Evolutionary conservation across 805 yeast genomes (phyloP).

Genomic region (Candida corydali): DNA sequence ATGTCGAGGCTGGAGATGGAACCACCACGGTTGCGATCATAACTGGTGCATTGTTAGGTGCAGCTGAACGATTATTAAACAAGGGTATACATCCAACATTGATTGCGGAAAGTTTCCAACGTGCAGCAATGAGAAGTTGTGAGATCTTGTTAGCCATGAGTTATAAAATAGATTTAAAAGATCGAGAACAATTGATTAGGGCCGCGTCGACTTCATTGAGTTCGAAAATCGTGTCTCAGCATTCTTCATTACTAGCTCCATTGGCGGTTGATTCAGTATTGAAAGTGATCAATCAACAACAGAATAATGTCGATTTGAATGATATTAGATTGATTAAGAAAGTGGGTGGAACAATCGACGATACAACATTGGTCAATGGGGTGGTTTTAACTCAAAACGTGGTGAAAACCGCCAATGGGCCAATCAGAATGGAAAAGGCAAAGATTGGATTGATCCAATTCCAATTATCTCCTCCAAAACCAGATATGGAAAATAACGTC

Average conservation of each 20-base stretch:
- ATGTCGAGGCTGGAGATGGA: slow-evolving; percentile 99
- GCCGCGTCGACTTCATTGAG: slow-evolving; percentile 94
- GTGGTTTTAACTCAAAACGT: slow-evolving; percentile 90
- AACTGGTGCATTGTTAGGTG: slow-evolving; percentile 91
- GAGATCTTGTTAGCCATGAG: slow-evolving; percentile 84
- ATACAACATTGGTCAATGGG: slow-evolving; percentile 89
- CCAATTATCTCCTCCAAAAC: slow-evolving; percentile 95
- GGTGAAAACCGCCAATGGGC: slow-evolving; percentile 90
- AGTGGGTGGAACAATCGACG: slow-evolving; percentile 97
- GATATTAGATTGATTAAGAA: slow-evolving; percentile 89
- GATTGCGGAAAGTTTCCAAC: slow-evolving; percentile 88
- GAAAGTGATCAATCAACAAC: slow-evolving; percentile 59
- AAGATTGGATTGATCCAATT: slow-evolving; percentile 85
- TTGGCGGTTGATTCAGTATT: slow-evolving; percentile 91
- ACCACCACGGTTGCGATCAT: slow-evolving; percentile 96
- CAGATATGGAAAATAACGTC: slow-evolving; percentile 95
- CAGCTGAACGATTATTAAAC: slow-evolving; percentile 84
- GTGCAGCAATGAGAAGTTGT: slow-evolving; percentile 80
- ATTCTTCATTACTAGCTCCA: slow-evolving; percentile 81
- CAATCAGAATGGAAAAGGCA: slow-evolving; percentile 91
- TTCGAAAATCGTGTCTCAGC: slow-evolving; percentile 94
- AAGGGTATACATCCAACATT: slow-evolving; percentile 95
- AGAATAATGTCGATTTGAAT: slow-evolving; percentile 73
- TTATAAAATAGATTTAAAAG: slow-evolving; percentile 69
- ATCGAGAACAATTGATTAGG: slow-evolving; percentile 76